Evolutionary conservation across 306 rosid genomes (phyloP).

Genomic region (Medicago arabica): DNA sequence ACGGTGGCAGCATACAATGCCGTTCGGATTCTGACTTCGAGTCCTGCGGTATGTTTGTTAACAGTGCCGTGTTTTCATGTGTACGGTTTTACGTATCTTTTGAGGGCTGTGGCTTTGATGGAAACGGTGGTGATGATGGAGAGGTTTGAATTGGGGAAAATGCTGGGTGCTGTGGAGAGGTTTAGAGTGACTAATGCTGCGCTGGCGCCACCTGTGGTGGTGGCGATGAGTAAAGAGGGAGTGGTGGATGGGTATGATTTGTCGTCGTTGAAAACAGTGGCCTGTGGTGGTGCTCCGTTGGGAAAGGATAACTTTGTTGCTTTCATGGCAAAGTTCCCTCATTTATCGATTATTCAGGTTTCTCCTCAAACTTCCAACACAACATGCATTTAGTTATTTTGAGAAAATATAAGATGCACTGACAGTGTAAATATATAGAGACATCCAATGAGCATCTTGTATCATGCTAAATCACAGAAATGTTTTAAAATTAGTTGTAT

Average conservation of each 20-base stretch:
- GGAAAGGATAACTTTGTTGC: constrained; percentile 43
- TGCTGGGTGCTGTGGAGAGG: constrained; percentile 54
- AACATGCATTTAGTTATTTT: background rate
- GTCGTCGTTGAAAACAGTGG: constrained; percentile 40
- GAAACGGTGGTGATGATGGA: constrained; percentile 59
- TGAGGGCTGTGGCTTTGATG: constrained; percentile 44
- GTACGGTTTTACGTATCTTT: constrained; percentile 47
- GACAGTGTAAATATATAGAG: too few species aligned
- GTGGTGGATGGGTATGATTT: constrained; percentile 45
- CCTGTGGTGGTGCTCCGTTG: constrained; percentile 55
- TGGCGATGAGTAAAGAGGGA: constrained; percentile 47
- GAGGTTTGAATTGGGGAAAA: constrained; percentile 46
- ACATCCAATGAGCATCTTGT: too few species aligned
- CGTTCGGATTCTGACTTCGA: constrained; percentile 14
- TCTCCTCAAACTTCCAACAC: background rate
- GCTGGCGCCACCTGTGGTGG: constrained; percentile 52
- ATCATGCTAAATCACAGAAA: too few species aligned
- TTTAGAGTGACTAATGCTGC: constrained; percentile 46
- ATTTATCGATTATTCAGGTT: constrained; percentile 40
- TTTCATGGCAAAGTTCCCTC: constrained; percentile 51
- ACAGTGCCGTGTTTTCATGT: constrained; percentile 61
- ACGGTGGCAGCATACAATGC: constrained; percentile 20
- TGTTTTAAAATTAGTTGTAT: too few species aligned
- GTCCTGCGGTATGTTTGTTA: constrained; percentile 46
- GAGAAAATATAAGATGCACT: too few species aligned